A percentile compares a stretch with the other conserved stretches of the same genome.
These are phyloP conservation scores for Cercospora sojina DNA, from an alignment of 2,329 filamentous ascomycete genomes.

Conservation along the genomic window DNA sequence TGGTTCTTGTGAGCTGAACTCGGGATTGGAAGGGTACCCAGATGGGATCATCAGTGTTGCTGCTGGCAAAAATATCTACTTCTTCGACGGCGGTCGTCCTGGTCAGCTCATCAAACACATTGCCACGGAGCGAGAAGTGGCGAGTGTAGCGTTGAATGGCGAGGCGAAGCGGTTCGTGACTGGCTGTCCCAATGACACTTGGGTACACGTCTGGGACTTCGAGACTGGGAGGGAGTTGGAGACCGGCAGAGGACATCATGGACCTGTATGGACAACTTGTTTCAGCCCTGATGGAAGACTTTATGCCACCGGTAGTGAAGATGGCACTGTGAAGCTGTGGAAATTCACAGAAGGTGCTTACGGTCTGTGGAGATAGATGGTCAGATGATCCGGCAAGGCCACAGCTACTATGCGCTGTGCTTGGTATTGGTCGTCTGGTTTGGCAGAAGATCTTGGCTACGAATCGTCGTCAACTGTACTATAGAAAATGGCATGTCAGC, in stretches of 20 bases:
- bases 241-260: slow-evolving; percentile 94
- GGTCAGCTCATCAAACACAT: slow-evolving; percentile 73
- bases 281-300: slow-evolving; percentile 95
- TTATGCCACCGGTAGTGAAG: slow-evolving; percentile 94
- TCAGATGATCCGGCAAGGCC: not conserved
- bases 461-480: not conserved
- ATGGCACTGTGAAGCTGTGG: slow-evolving; percentile 94
- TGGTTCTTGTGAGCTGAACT: slow-evolving; percentile 86
- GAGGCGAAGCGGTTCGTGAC: slow-evolving; percentile 81
- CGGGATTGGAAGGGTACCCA: slow-evolving; percentile 60
- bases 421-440: not conserved
- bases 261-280: slow-evolving; percentile 91
- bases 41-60: slow-evolving; percentile 79
- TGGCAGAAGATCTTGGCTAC: not conserved
- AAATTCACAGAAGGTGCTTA: slow-evolving; percentile 66
- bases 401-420: not conserved
- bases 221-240: slow-evolving; percentile 82
- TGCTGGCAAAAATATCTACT: slow-evolving; percentile 90
- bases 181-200: slow-evolving; percentile 87
- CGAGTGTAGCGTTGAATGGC: slow-evolving; percentile 84
- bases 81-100: slow-evolving; percentile 76
- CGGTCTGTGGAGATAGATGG: slow-evolving; percentile 59
- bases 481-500: not conserved
- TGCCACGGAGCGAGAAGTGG: slow-evolving; percentile 78
- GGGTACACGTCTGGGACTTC: slow-evolving; percentile 92